Base-by-base conservation (phyloP, 768 basidiomycete genomes). In the Cubamyces lactineus region DNA sequence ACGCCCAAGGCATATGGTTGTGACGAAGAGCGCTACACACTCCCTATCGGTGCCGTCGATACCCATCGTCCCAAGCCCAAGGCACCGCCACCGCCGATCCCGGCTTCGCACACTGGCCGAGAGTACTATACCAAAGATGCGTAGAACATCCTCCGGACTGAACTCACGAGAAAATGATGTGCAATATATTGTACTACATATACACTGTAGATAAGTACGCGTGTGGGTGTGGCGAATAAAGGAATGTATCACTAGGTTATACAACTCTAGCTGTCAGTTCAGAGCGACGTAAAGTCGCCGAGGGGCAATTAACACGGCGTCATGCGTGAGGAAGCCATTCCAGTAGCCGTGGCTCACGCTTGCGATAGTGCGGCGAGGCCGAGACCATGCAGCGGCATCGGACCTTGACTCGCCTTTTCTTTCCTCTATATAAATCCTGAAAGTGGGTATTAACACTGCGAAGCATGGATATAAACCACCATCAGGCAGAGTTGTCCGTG, bases 1-100 rank as follows among this genome's bases (percentile, higher is more conserved):
- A 98, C 96, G 0, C 97, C 97, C 11, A 95, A 93, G 72, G 97
- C 97, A 1, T 99, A 98, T 73, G 97, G 97, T 41, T 98, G 96
- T 78, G 95, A 98, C 73, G 97, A 99, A 73, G 95, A 96, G 73
- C 83, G 96, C 53, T 98, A 95, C 73, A 82, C 91, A 0, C 77
- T 98, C 3, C 94, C 95, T 11, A 98, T 98, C 69, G 82, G 81
- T 24, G 96, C 96, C 1, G 96, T 98, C 26, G 92, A 98, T 74
- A 98, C 96, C 0, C 94, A 96, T 73, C 86, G 96, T 51, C 84
- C 86, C 12, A 84, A 84, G 66, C 78, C 82, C 48, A 67, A 54
- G 53, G 64, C 51, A 16, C 28, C 47, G 6, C 51, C 55, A n/a
- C 49, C 39, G 15, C 21, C 39, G 13, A 34, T 57, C 8, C 53